Evolutionary conservation across 1,284 basidiomycete species (phyloP), one percentile per base, ranked within the genome.

Genomic region (Apiotrichum gracile): DNA sequence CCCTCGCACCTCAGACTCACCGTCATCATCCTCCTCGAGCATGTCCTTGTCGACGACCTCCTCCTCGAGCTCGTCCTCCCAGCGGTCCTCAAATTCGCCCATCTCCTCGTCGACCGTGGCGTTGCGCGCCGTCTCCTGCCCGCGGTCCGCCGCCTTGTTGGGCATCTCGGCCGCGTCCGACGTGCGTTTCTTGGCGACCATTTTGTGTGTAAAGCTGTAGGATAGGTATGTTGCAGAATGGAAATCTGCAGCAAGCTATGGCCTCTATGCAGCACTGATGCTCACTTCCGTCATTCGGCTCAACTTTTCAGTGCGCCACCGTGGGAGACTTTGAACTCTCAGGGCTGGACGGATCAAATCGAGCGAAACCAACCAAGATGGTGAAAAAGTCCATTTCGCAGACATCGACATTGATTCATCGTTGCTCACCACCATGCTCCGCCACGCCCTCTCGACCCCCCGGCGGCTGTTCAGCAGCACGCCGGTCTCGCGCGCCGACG

Each of bases 41-140:
- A 50, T 49, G 37, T 58, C 67, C 35, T 63, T 66, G 33, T 65
- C 70, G 22, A 64, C 61, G 49, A 68, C 57, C 54, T 72, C 70
- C 51, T 65, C 75, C 54, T 77, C 73, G 43, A 77, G 65, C 57
- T 81, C 80, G 58, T 81, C 78, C 61, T 81, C 80, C 69, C 77
- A 80, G 49, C 75, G 69, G 63, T 81, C 80, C 66, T 81, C 81
- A 58, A 81, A 81, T 70, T 81, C 80, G 55, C 80, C 81, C 79
- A 81, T 81, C 29, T 75, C 79, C 38, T 66, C 69, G 17, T 61
- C 59, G 21, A 42, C 55, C 10, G 40, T 59, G 4, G 48, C 49
- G 17, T 51, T 50, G 52, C 67, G 55, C 33, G 68, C 67, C 12
- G 63, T 67, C 27, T 55, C 64, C 55, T 69, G 62, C 0, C 68